These are phyloP conservation scores for Cunninghamia lanceolata DNA, from an alignment of 75 land plant species.

Conservation along the genomic window DNA sequence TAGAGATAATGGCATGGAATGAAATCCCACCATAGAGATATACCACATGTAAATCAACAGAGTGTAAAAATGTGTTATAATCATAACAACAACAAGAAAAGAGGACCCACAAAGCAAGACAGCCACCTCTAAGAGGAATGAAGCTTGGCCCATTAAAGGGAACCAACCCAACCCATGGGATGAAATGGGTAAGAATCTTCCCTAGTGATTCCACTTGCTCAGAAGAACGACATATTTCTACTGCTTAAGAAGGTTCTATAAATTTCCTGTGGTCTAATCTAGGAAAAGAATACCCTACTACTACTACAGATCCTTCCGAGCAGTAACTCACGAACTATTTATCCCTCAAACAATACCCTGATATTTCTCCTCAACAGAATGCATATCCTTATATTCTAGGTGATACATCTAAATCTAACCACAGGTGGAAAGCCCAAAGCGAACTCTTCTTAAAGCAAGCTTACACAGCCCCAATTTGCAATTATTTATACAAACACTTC, in stretches of 20 bases:
- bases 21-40: neutral
- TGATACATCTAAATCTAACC: neutral
- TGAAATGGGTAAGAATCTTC: neutral
- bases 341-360: neutral
- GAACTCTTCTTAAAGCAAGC: neutral
- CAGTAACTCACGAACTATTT: neutral
- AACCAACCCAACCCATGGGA: neutral
- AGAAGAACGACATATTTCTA: neutral
- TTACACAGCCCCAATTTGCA: neutral
- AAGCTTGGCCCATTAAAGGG: no score
- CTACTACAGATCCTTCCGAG: no score
- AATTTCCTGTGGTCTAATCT: neutral
- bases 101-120: neutral
- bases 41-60: neutral
- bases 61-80: neutral
- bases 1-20: neutral
- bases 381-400: neutral
- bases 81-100: neutral
- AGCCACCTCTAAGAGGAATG: neutral
- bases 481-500: neutral
- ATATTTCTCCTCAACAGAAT: neutral
- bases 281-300: neutral
- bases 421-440: neutral
- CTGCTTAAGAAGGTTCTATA: neutral
- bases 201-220: neutral